Evolutionary conservation across 164 flowering plant genomes (phyloP).

Genomic region (Nelumbo lutea): DNA sequence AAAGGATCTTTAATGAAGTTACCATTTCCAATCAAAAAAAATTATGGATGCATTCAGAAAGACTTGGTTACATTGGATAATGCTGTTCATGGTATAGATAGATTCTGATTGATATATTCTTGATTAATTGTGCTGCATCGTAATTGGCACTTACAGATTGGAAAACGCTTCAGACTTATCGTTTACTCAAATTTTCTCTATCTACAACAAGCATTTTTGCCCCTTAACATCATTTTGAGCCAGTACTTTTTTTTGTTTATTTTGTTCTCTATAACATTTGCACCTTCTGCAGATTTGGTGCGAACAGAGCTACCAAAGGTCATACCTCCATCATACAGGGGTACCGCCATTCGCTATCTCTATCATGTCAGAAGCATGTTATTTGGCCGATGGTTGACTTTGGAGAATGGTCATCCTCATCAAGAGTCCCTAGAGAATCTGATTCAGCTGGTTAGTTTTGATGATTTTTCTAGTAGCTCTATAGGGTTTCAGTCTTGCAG

Average conservation of each 20-base stretch:
- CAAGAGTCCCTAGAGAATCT: conserved; percentile 42
- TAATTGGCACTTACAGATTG: too few relatives aligned
- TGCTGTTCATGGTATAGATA: too few relatives aligned
- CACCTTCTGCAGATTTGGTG: conserved; percentile 54
- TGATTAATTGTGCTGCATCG: too few relatives aligned
- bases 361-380: conserved; percentile 64
- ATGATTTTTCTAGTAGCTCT: background rate
- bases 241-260: background rate
- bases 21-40: too few relatives aligned
- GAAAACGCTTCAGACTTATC: too few relatives aligned
- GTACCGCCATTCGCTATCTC: conserved; percentile 78
- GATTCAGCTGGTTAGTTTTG: conserved; percentile 55
- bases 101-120: too few relatives aligned
- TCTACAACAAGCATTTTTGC: too few relatives aligned
- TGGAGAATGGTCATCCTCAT: conserved; percentile 56
- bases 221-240: too few relatives aligned
- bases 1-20: too few relatives aligned
- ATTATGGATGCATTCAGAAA: too few relatives aligned
- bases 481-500: background rate
- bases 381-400: conserved; percentile 50
- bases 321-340: conserved; percentile 90
- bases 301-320: conserved; percentile 55
- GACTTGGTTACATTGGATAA: too few relatives aligned
- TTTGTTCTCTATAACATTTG: background rate
- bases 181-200: too few relatives aligned